Conservation (phyloP, 2,329 filamentous ascomycete species). For the Pyrenochaeta sp. region DNA sequence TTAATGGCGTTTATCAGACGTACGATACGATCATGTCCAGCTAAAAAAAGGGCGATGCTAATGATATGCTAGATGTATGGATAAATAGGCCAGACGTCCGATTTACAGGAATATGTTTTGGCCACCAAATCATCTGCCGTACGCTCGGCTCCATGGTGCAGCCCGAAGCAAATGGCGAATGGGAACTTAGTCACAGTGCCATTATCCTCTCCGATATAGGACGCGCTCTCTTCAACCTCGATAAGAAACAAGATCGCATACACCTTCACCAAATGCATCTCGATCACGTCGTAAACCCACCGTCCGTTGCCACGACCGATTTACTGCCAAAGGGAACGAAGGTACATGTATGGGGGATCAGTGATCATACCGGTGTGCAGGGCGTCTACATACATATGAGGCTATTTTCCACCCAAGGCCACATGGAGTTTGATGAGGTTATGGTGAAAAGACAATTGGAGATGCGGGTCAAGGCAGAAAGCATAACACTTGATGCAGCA, state of each 20-base stretch:
- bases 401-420: conserved; percentile 58
- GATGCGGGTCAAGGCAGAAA: conserved; percentile 54
- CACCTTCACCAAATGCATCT: conserved; percentile 60
- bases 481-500: conserved; percentile 48
- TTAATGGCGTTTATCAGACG: conserved; percentile 57
- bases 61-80: conserved; percentile 56
- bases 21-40: conserved; percentile 25
- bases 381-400: conserved; percentile 56
- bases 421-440: conserved; percentile 57
- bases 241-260: conserved; percentile 41
- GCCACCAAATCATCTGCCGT: conserved; percentile 58
- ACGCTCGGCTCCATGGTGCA: conserved; percentile 53
- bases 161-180: conserved; percentile 51
- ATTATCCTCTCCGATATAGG: conserved; percentile 53
- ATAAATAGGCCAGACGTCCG: conserved; percentile 59
- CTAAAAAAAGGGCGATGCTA: conserved; percentile 6
- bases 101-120: conserved; percentile 59
- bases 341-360: conserved; percentile 60
- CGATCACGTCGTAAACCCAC: conserved; percentile 52
- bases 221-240: conserved; percentile 51
- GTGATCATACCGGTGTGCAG: conserved; percentile 56
- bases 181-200: conserved; percentile 57
- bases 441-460: conserved; percentile 58
- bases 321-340: conserved; percentile 45
- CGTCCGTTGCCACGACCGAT: conserved; percentile 32